phyloP scores from a whole-genome alignment of 1,284 basidiomycete species.

The Leccinum angustisporum region DNA sequence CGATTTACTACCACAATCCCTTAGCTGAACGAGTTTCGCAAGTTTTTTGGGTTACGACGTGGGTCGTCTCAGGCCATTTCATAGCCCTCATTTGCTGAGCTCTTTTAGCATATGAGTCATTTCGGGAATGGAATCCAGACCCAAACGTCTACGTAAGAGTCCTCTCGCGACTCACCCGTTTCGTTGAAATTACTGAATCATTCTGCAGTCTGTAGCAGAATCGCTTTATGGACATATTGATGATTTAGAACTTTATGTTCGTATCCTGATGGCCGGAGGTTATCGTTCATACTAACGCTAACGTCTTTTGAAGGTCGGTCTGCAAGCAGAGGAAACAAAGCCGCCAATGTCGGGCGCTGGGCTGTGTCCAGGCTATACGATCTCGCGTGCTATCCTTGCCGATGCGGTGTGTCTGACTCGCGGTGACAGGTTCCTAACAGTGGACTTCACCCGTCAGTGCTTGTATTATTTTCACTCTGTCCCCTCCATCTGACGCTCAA shows the following conservation, averaged over 20 bases:
- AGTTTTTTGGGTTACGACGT: slow-evolving; percentile 53
- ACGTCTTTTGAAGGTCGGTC: slow-evolving; percentile 47
- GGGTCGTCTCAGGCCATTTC: slow-evolving; percentile 9
- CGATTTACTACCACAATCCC: slow-evolving; percentile 37
- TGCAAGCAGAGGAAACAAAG: slow-evolving; percentile 79
- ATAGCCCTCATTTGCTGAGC: neutral
- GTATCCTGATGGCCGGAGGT: slow-evolving; percentile 14
- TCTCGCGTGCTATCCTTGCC: slow-evolving; percentile 80
- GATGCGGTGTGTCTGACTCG: slow-evolving; percentile 76
- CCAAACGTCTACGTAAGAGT: slow-evolving; percentile 55
- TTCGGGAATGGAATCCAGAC: slow-evolving; percentile 80
- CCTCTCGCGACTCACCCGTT: no score
- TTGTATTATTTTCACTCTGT: neutral
- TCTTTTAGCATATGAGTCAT: slow-evolving; percentile 52
- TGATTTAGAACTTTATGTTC: slow-evolving; percentile 72
- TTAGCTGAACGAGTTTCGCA: slow-evolving; percentile 65
- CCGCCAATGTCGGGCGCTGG: slow-evolving; percentile 74
- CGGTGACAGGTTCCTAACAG: slow-evolving; percentile 80
- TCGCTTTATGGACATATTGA: slow-evolving; percentile 73
- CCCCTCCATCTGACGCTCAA: neutral
- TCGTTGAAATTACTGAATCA: slow-evolving; percentile 5
- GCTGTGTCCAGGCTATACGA: slow-evolving; percentile 84
- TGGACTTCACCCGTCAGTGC: slow-evolving; percentile 65
- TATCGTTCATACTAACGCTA: neutral
- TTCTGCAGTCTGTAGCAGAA: slow-evolving; percentile 56